Evolutionary conservation across 371 early-diverging fungal genomes (phyloP), one percentile per base, ranked within the genome.

Genomic region (Mortierella sp.): DNA sequence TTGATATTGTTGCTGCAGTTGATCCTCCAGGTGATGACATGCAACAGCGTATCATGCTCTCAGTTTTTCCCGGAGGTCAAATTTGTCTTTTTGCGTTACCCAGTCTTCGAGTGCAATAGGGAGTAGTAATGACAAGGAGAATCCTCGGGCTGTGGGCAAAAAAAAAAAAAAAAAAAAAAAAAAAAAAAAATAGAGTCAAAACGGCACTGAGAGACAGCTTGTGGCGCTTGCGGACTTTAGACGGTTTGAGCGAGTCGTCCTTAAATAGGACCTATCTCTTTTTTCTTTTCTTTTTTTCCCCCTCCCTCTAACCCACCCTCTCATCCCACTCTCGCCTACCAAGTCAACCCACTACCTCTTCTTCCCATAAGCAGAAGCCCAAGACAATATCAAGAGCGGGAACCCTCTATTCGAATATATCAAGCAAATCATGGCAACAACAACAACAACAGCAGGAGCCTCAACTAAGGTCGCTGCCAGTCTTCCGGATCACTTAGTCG

Each of bases 401-500:
- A 25, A 55, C 29, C n/a, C 29, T 44, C 1, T 4, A 19, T 16
- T 26, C 7, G 29, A 30, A 9, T 37, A 37, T 37, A 37, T 37
- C 37, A 37, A 37, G 9, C 5, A 3, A 37, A 37, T 37, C 37
- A 65, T 45, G 48, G 14, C 66, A 28, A 25, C 29, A 21, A 47
- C 43, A 21, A 18, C 58, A n/a, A 7, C 43, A 21, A 18, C 58
- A n/a, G 2, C 51, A 29, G 7, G 57, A 52, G 25, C 1, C 57
- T 44, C 55, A 12, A 21, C 21, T 9, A 74, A 9, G 9, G 37
- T 37, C 37, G 5, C 3, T 55, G 29, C 43, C 15, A 51, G 1
- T 58, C 29, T 72, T 61, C 19, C 72, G 9, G 66, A 68, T 52
- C 65, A 72, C 29, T 59, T 79, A 23, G 60, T 72, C 5, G 50